A percentile compares a stretch with the other conserved stretches of the same genome.
Evolutionary conservation across 164 flowering plant genomes (phyloP).

Genomic region (Kalanchoe fedtschenkoi): DNA sequence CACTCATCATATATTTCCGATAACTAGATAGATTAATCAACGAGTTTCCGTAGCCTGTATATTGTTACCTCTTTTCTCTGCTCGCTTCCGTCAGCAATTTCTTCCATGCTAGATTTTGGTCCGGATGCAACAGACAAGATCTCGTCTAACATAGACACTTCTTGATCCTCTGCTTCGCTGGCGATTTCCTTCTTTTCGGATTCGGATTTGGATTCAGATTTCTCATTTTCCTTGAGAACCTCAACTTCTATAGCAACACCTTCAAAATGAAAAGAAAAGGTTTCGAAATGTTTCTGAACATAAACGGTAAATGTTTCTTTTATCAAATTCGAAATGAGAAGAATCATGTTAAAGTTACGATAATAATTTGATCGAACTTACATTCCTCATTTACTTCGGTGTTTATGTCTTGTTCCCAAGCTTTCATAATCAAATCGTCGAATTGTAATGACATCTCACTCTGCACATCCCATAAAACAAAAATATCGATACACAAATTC

Average conservation of each 20-base stretch:
- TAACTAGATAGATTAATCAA: background rate
- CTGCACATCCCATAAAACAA: slow-evolving; percentile 33
- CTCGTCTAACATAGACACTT: slow-evolving; percentile 44
- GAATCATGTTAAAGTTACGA: no score
- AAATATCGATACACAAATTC: background rate
- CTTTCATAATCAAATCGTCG: slow-evolving; percentile 87
- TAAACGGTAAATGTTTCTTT: background rate
- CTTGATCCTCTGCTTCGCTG: slow-evolving; percentile 19
- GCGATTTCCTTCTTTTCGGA: slow-evolving; percentile 14
- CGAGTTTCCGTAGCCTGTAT: background rate
- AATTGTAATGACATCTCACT: slow-evolving; percentile 68
- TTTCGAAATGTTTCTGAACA: background rate
- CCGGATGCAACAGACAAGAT: slow-evolving; percentile 48
- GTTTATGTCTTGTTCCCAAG: slow-evolving; percentile 70
- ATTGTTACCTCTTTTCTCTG: slow-evolving; percentile 44
- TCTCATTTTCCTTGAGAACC: slow-evolving; percentile 25
- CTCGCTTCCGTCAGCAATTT: slow-evolving; percentile 18
- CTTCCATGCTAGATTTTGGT: slow-evolving; percentile 12
- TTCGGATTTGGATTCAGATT: no score
- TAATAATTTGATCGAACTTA: slow-evolving; percentile 13
- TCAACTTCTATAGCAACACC: slow-evolving; percentile 28
- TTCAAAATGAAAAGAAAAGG: slow-evolving; percentile 8
- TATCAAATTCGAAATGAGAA: background rate
- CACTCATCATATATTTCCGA: slow-evolving; percentile 2
- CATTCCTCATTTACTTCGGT: slow-evolving; percentile 42